phyloP scores from a whole-genome alignment of 257 asterid genomes.

The Parsonsia alboflavescens region DNA sequence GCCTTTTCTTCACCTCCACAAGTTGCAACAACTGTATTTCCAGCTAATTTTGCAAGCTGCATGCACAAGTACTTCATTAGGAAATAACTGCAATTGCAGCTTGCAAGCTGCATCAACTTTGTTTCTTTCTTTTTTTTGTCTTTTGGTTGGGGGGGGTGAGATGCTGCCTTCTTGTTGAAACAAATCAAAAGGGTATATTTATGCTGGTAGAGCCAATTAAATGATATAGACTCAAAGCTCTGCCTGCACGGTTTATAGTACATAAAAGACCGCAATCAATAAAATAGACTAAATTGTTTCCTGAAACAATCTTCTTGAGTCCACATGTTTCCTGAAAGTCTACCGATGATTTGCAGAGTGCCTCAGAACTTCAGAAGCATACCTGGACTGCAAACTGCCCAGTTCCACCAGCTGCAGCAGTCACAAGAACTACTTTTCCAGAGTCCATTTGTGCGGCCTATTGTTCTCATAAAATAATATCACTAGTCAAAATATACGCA shows the following conservation, averaged over 20 bases:
- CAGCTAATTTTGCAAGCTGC: slow-evolving; percentile 94
- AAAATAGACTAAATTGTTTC: background rate
- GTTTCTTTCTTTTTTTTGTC: background rate
- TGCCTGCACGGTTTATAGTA: background rate
- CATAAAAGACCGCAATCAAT: background rate
- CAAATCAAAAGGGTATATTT: background rate
- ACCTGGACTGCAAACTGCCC: slow-evolving; percentile 99
- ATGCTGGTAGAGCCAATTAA: background rate
- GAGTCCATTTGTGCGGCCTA: slow-evolving; percentile 90
- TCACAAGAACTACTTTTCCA: slow-evolving; percentile 83
- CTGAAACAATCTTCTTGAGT: background rate
- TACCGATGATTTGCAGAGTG: background rate
- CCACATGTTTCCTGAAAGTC: background rate
- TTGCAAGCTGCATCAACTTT: background rate
- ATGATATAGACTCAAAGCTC: background rate
- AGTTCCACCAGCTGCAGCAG: slow-evolving; percentile 99
- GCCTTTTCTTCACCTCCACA: slow-evolving; percentile 96
- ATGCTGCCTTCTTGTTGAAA: too few species aligned
- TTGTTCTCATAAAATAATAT: slow-evolving; percentile 17
- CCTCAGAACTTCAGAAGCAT: slow-evolving; percentile 12
- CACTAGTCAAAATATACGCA: slow-evolving; percentile 8
- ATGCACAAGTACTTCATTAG: slow-evolving; percentile 19
- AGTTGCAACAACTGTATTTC: slow-evolving; percentile 84
- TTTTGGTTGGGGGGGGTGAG: background rate
- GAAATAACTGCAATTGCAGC: slow-evolving; percentile 5